Conservation (phyloP, 1,284 basidiomycete species). For the Cryptococcus sp. region DNA sequence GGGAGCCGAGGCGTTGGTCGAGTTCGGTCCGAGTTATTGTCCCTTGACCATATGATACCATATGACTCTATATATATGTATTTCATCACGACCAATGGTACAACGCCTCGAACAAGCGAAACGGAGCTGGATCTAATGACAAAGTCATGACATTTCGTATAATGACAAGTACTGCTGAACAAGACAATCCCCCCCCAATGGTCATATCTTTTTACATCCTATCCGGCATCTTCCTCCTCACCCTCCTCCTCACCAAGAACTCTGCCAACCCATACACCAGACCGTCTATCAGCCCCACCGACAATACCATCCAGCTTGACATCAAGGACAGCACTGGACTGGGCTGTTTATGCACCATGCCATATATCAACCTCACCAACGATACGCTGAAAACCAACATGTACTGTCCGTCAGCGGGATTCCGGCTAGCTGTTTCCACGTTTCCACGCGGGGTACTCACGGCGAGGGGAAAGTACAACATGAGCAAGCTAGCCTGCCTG, state of each 20-base stretch:
- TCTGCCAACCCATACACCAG: conserved; percentile 38
- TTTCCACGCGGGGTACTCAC: conserved; percentile 21
- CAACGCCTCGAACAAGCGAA: too few relatives aligned
- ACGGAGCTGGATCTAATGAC: too few relatives aligned
- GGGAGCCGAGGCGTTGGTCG: background rate
- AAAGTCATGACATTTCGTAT: too few relatives aligned
- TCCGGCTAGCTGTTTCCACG: too few relatives aligned
- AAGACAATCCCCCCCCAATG: too few relatives aligned
- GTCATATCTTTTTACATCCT: background rate
- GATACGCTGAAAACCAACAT: conserved; percentile 39
- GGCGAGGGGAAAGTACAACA: conserved; percentile 44
- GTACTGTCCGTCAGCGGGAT: conserved; percentile 21
- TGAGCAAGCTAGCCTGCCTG: conserved; percentile 42
- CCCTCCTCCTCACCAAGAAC: conserved; percentile 31
- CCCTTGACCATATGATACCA: conserved; percentile 2
- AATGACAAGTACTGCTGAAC: too few relatives aligned
- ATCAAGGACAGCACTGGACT: conserved; percentile 26
- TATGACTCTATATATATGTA: conserved; percentile 5
- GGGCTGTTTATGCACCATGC: conserved; percentile 28
- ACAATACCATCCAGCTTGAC: conserved; percentile 34
- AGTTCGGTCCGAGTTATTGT: background rate
- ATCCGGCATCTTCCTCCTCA: conserved; percentile 37
- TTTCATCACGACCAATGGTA: conserved; percentile 8
- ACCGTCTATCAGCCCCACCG: background rate
- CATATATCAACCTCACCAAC: conserved; percentile 36